Conservation (phyloP, 495 filamentous ascomycete genomes). For the Tuber aestivum region DNA sequence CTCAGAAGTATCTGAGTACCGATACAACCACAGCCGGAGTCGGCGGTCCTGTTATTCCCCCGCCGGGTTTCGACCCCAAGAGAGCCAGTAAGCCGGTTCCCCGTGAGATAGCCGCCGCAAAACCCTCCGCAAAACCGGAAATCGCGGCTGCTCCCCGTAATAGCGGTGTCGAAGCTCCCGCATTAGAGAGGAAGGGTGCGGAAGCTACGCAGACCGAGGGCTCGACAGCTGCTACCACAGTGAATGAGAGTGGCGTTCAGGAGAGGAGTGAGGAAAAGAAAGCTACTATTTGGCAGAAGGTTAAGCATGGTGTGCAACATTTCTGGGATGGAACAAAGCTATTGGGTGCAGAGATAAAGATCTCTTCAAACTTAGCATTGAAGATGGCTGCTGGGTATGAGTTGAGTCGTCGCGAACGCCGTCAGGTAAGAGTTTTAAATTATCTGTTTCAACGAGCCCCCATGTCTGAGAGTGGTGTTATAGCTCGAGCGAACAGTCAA, state of each 20-base stretch:
- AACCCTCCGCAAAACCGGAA: conserved; percentile 31
- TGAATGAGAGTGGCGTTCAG: conserved; percentile 51
- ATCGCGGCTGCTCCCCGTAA: conserved; percentile 41
- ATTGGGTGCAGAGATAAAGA: conserved; percentile 82
- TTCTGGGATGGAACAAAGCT: conserved; percentile 99
- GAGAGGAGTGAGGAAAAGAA: conserved; percentile 79
- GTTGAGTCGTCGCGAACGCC: conserved; percentile 83
- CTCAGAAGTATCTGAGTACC: conserved; percentile 59
- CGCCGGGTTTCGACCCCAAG: conserved; percentile 88
- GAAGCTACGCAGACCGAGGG: conserved; percentile 37
- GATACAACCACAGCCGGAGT: conserved; percentile 58
- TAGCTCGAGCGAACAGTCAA: conserved; percentile 84
- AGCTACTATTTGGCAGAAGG: conserved; percentile 78
- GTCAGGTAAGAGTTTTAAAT: conserved; percentile 56
- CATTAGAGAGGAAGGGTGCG: background rate
- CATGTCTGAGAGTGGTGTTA: background rate
- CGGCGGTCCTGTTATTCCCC: conserved; percentile 59
- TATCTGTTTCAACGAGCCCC: background rate
- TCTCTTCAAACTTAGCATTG: conserved; percentile 79
- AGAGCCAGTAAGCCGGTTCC: conserved; percentile 81
- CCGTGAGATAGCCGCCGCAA: conserved; percentile 42
- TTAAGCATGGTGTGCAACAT: conserved; percentile 85
- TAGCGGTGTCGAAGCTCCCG: conserved; percentile 11
- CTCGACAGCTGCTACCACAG: conserved; percentile 47
- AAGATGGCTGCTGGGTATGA: conserved; percentile 99